A percentile compares a stretch with the other conserved stretches of the same genome.
These are phyloP conservation scores for Lactarius trivialis DNA, from an alignment of 768 basidiomycete genomes.

Conservation along the genomic window DNA sequence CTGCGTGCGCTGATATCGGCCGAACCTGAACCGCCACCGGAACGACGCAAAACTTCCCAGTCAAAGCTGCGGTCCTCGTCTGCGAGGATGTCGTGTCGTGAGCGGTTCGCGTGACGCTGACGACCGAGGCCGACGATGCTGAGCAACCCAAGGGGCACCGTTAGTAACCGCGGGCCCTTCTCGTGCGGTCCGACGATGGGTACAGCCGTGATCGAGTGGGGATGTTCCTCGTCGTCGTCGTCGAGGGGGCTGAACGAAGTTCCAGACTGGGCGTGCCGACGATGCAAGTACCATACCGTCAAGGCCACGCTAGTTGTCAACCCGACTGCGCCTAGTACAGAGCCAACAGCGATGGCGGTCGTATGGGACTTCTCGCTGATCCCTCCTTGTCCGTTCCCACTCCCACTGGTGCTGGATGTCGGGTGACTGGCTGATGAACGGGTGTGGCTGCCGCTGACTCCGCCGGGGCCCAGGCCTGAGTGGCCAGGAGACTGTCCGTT, in stretches of 20 bases:
- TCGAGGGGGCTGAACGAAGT: conserved; percentile 28
- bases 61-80: conserved; percentile 58
- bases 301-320: conserved; percentile 40
- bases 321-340: conserved; percentile 53
- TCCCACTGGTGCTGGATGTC: conserved; percentile 18
- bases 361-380: conserved; percentile 15
- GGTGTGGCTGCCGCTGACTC: conserved; percentile 14
- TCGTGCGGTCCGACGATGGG: conserved; percentile 21
- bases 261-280: conserved; percentile 25
- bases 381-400: conserved; percentile 20
- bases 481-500: not conserved
- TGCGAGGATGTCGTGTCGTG: conserved; percentile 66
- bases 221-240: conserved; percentile 33
- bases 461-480: conserved; percentile 1
- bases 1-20: conserved; percentile 3
- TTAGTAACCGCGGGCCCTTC: conserved; percentile 21
- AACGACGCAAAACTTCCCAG: conserved; percentile 25
- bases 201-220: conserved; percentile 27
- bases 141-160: conserved; percentile 26
- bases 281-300: conserved; percentile 41
- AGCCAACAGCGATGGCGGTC: conserved; percentile 54
- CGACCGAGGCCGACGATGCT: conserved; percentile 31
- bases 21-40: conserved; percentile 15
- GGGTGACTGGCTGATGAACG: not conserved
- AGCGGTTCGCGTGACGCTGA: conserved; percentile 10